Conservation (phyloP, 1,284 basidiomycete genomes). For the Leccinum colubrinum region DNA sequence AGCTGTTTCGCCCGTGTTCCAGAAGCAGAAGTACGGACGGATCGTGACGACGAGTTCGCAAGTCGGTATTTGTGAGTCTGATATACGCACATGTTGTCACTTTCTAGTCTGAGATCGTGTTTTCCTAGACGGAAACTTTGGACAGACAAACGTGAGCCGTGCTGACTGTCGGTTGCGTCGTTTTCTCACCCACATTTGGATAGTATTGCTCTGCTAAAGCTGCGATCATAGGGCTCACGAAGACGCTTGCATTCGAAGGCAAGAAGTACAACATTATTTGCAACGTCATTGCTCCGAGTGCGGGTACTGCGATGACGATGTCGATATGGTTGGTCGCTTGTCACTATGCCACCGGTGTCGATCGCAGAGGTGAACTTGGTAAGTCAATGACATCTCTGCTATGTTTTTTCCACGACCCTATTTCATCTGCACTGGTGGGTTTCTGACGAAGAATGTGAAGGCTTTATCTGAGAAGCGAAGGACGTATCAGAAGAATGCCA, state of each 20-base stretch:
- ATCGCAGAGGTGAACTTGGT: neutral
- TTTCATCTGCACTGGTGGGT: neutral
- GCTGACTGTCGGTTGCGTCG: neutral
- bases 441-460: neutral
- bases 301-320: slow-evolving; percentile 89
- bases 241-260: slow-evolving; percentile 91
- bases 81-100: neutral
- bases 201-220: slow-evolving; percentile 94
- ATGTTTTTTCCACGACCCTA: neutral
- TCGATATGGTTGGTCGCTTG: slow-evolving; percentile 61
- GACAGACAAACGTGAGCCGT: slow-evolving; percentile 74
- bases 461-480: neutral
- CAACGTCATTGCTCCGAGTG: slow-evolving; percentile 89
- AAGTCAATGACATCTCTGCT: neutral
- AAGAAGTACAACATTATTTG: slow-evolving; percentile 87
- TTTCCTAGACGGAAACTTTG: slow-evolving; percentile 85
- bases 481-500: neutral
- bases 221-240: slow-evolving; percentile 88
- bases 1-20: slow-evolving; percentile 96
- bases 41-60: slow-evolving; percentile 94
- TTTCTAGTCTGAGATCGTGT: slow-evolving; percentile 2
- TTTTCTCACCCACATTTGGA: slow-evolving; percentile 3
- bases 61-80: slow-evolving; percentile 82
- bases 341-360: neutral
- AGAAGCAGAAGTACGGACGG: slow-evolving; percentile 95